A percentile compares a stretch with the other conserved stretches of the same genome.
Evolutionary conservation across 2,329 filamentous ascomycete species (phyloP).

Genomic region (Fusarium albidum): DNA sequence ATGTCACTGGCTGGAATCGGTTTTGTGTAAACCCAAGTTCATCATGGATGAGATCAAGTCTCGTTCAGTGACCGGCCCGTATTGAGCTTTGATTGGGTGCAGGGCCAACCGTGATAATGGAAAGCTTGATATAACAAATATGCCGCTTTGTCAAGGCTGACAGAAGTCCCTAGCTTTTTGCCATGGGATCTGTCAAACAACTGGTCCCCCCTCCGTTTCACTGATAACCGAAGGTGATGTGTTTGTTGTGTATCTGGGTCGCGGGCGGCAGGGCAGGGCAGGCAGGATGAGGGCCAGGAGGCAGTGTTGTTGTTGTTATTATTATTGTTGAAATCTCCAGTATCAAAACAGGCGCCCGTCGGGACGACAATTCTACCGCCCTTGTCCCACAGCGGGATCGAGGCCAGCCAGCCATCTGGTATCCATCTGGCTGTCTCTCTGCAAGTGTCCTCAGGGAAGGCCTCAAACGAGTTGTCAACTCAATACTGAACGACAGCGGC

Average conservation of each 20-base stretch:
- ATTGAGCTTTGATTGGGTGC: conserved; percentile 32
- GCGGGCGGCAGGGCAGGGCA: conserved; percentile 2
- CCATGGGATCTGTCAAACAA: conserved; percentile 19
- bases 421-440: conserved; percentile 29
- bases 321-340: background rate
- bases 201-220: conserved; percentile 23
- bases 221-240: conserved; percentile 10
- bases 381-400: conserved; percentile 25
- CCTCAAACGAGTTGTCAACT: conserved; percentile 37
- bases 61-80: conserved; percentile 1
- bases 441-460: conserved; percentile 30
- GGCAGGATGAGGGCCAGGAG: conserved; percentile 15
- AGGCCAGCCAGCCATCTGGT: conserved; percentile 34
- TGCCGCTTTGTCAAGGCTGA: conserved; percentile 28
- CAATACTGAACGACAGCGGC: conserved; percentile 17
- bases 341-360: conserved; percentile 6
- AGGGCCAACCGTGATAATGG: conserved; percentile 17
- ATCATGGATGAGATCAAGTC: background rate
- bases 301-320: background rate
- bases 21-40: conserved; percentile 21
- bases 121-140: conserved; percentile 18
- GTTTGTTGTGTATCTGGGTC: conserved; percentile 1
- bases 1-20: conserved; percentile 25
- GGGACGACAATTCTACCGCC: conserved; percentile 2
- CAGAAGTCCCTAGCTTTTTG: conserved; percentile 25